These are phyloP conservation scores for Purpureocillium takamizusanense DNA, from an alignment of 2,329 filamentous ascomycete species.

Conservation along the genomic window DNA sequence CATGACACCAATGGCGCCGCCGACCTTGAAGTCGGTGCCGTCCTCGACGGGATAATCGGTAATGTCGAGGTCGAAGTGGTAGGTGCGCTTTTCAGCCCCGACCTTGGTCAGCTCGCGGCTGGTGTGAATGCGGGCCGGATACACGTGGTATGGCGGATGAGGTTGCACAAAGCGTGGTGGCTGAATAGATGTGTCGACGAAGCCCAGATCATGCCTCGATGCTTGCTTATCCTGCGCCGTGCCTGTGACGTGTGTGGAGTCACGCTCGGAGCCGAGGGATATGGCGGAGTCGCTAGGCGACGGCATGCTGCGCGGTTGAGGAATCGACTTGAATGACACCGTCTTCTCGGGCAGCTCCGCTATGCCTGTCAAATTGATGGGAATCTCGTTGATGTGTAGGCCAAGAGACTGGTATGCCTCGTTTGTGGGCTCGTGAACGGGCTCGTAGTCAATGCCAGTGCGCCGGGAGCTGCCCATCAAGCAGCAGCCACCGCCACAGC, in stretches of 20 bases:
- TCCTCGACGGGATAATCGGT: slow-evolving; percentile 87
- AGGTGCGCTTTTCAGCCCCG: slow-evolving; percentile 92
- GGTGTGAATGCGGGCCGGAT: slow-evolving; percentile 77
- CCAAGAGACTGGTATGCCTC: slow-evolving; percentile 72
- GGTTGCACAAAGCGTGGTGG: slow-evolving; percentile 89
- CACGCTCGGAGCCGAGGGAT: slow-evolving; percentile 28
- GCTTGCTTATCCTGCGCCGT: slow-evolving; percentile 15
- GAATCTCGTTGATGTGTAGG: slow-evolving; percentile 67
- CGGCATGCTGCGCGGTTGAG: slow-evolving; percentile 19
- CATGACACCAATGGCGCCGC: slow-evolving; percentile 87
- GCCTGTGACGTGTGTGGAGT: slow-evolving; percentile 24
- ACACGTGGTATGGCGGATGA: slow-evolving; percentile 87
- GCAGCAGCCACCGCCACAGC: slow-evolving; percentile 57
- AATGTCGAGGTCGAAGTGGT: slow-evolving; percentile 94
- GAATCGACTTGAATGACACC: slow-evolving; percentile 57
- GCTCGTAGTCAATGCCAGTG: slow-evolving; percentile 41
- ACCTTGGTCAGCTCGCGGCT: slow-evolving; percentile 78
- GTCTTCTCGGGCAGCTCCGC: slow-evolving; percentile 67
- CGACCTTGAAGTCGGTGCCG: slow-evolving; percentile 86
- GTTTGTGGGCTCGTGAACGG: slow-evolving; percentile 61
- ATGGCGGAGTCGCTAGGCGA: slow-evolving; percentile 42
- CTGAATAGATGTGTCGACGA: slow-evolving; percentile 52
- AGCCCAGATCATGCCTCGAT: slow-evolving; percentile 11
- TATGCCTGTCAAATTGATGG: slow-evolving; percentile 62
- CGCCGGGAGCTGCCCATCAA: slow-evolving; percentile 36